Conservation (phyloP, 1,284 basidiomycete species). For the Pholiota adiposa region DNA sequence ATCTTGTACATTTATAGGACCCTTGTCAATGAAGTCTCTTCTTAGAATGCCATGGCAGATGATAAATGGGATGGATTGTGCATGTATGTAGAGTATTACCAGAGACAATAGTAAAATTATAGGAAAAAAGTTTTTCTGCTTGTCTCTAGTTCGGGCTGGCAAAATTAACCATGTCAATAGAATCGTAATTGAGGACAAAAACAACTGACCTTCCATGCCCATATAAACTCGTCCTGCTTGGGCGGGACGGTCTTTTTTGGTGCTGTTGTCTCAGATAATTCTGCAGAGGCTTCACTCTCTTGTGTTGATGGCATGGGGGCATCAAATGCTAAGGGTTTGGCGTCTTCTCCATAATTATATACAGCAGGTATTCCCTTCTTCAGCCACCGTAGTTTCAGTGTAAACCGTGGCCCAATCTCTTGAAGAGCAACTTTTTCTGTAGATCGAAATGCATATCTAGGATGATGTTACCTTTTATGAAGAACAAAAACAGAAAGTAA, state of each 20-base stretch:
- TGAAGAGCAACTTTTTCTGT: conserved; percentile 92
- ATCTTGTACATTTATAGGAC: neutral
- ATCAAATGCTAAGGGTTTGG: conserved; percentile 67
- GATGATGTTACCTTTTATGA: neutral
- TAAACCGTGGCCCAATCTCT: conserved; percentile 98
- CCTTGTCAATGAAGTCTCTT: neutral
- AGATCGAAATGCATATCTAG: conserved; percentile 92
- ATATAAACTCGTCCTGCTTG: conserved; percentile 72
- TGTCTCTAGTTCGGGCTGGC: conserved; percentile 77
- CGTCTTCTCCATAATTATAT: conserved; percentile 62
- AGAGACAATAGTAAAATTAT: conserved; percentile 33
- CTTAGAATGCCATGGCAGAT: neutral
- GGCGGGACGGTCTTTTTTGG: conserved; percentile 46
- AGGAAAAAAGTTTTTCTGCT: conserved; percentile 82
- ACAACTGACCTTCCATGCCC: conserved; percentile 80
- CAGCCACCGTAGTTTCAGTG: conserved; percentile 90
- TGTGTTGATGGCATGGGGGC: conserved; percentile 42
- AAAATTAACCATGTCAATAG: too few relatives aligned
- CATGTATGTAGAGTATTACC: too few relatives aligned
- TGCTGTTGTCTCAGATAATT: conserved; percentile 23
- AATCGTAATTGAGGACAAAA: too few relatives aligned
- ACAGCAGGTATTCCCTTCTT: conserved; percentile 89
- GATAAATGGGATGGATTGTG: neutral
- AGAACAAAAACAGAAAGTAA: neutral
- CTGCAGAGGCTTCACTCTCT: conserved; percentile 28